Evolutionary conservation across 768 basidiomycete genomes (phyloP).

Genomic region (Collybia sordida): DNA sequence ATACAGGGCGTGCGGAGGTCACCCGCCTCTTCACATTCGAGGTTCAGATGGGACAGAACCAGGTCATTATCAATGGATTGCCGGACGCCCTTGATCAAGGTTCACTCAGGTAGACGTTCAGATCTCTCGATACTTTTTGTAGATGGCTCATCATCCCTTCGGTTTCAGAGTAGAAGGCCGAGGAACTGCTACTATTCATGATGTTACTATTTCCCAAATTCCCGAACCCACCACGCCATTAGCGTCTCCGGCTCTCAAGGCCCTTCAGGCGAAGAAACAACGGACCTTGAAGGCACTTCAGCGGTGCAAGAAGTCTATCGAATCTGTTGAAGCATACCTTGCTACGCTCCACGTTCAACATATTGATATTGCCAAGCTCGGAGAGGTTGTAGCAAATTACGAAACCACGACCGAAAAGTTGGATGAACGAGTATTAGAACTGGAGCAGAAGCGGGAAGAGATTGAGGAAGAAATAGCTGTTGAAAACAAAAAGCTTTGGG

Average conservation of each 20-base stretch:
- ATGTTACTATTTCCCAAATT: constrained; percentile 33
- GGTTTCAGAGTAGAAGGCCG: constrained; percentile 40
- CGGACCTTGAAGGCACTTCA: constrained; percentile 26
- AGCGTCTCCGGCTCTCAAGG: constrained; percentile 25
- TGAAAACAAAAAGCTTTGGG: constrained; percentile 19
- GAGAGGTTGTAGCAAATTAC: constrained; percentile 29
- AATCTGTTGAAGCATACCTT: constrained; percentile 34
- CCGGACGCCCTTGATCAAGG: constrained; percentile 36
- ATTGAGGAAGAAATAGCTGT: constrained; percentile 20
- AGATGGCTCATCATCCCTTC: not conserved
- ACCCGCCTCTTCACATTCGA: constrained; percentile 37
- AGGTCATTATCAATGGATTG: constrained; percentile 36
- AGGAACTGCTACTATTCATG: constrained; percentile 46
- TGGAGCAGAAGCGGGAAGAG: constrained; percentile 24
- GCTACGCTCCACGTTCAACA: constrained; percentile 30
- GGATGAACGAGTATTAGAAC: constrained; percentile 27
- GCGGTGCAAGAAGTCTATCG: constrained; percentile 25
- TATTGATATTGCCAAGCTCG: constrained; percentile 25
- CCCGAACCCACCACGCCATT: constrained; percentile 14
- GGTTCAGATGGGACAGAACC: constrained; percentile 39
- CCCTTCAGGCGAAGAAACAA: constrained; percentile 23
- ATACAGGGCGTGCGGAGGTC: constrained; percentile 40
- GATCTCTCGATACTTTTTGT: not conserved
- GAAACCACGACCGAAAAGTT: constrained; percentile 30
- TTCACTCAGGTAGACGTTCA: constrained; percentile 23